Base-by-base conservation (phyloP, 208 protist genomes). In the Leishmania major region DNA sequence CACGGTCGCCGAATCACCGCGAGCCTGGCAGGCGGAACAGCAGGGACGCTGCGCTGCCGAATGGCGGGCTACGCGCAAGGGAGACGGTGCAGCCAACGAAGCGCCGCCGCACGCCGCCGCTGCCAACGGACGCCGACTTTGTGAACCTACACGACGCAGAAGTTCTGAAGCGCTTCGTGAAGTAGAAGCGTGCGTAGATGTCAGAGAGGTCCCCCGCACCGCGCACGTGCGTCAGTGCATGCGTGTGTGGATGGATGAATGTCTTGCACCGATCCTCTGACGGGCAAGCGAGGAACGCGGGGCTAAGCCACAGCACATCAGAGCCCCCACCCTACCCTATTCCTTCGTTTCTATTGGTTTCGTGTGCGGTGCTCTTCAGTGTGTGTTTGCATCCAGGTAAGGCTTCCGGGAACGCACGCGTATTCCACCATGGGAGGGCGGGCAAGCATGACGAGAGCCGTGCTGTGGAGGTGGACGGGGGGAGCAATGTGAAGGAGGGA, bases 41-140 rank as follows among this genome's bases (percentile, higher is more conserved):
- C 5, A 64, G 13, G 47, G 69, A 80, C n/a, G 43, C 6, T 0
- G 67, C 28, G 55, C 59, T 79, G 40, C 15, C 13, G 25, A 17
- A 51, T 66, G 81, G 81, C 0, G 13, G 73, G 1, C 17, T 85
- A n/a, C 78, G 75, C 15, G 85, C 83, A 25, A 79, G 79, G 77
- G 83, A 84, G 81, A 25, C 60, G 11, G 75, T 88, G 55, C 78
- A 22, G 6, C 66, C 85, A n/a, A 79, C 81, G 53, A 37, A 28
- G 31, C 83, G 87, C 53, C 64, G 74, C 19, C 84, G 84, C 49
- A 80, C 84, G 13, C 76, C 76, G n/a, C 73, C 40, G 19, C 69
- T 78, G 43, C 81, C 86, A 57, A 89, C 72, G 17, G 83, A 89
- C 15, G 73, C 84, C 28, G 83, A 90, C 7, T 87, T 93, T 60